phyloP scores from a whole-genome alignment of 495 filamentous ascomycete genomes.

The Amphirosellinia nigrospora region DNA sequence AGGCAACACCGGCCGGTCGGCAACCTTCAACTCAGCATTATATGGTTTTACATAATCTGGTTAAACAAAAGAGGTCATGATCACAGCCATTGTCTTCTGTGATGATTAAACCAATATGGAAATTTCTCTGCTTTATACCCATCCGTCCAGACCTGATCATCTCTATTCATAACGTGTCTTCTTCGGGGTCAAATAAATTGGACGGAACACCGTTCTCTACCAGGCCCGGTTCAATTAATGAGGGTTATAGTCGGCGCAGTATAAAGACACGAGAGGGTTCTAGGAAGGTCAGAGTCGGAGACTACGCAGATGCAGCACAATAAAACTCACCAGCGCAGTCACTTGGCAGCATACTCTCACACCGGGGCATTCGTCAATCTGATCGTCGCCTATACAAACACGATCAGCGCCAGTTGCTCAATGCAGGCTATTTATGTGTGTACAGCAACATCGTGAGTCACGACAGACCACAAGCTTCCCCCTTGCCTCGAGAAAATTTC shows the following conservation, averaged over 20 bases:
- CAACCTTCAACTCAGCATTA: slow-evolving; percentile 24
- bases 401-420: background rate
- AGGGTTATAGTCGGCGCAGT: slow-evolving; percentile 32
- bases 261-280: slow-evolving; percentile 37
- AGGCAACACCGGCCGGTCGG: background rate
- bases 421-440: too few relatives aligned
- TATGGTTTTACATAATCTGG: slow-evolving; percentile 16
- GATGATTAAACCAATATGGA: background rate
- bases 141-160: background rate
- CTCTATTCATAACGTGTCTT: background rate
- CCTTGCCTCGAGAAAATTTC: background rate
- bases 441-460: too few relatives aligned
- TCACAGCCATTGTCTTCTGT: background rate
- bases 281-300: slow-evolving; percentile 4
- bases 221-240: slow-evolving; percentile 18
- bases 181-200: background rate
- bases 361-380: slow-evolving; percentile 29
- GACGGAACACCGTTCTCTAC: slow-evolving; percentile 12
- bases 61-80: slow-evolving; percentile 6
- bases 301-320: background rate
- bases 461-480: too few relatives aligned
- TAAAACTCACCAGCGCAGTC: slow-evolving; percentile 37
- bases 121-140: background rate
- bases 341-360: slow-evolving; percentile 45
- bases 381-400: slow-evolving; percentile 24